Base-by-base conservation (phyloP, 2,329 filamentous ascomycete genomes). In the Endoconidiophora polonica region DNA sequence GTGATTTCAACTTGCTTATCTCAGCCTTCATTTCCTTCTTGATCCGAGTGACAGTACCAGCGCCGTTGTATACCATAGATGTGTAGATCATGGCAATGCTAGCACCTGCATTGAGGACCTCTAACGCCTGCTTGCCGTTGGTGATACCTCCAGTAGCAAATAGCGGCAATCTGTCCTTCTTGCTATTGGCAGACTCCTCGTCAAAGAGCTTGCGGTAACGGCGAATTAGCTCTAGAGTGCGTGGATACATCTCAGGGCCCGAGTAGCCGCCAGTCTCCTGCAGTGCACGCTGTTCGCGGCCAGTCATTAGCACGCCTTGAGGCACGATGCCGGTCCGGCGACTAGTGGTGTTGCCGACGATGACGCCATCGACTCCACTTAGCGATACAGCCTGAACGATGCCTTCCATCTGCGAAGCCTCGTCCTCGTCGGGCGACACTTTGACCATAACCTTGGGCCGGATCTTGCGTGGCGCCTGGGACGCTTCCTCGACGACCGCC, bases 321-420 rank as follows among this genome's bases (percentile, higher is more conserved):
- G 87, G 82, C 1, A 90, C 62, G 2, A 88, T 68, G 3, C 79
- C 80, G 0, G 80, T 74, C 41, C 91, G 74, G 33, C 54, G 52
- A 66, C 91, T 94, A 2, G 91, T 98, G 0, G 91, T 98, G 68
- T 98, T 98, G 9, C 90, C 91, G 3, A 98, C 90, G 55, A 98
- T 95, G 36, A 98, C 79, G 24, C 91, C 91, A 58, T 95, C 88
- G 2, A 96, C 88, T 5, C 88, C 88, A 54, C 84, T 86, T 57
- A 72, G 71, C 70, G 79, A 83, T 10, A 94, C 80, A 0, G 88
- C 88, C 57, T 87, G 77, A 54, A 86, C 90, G 50, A 98, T 94
- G 6, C 88, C 91, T 40, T 81, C 74, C 54, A 98, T 77, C 62
- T 98, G 87, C 50, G 79, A 70, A 48, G 87, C 79, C 18, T 82